Evolutionary conservation across 2,329 filamentous ascomycete species (phyloP).

Genomic region (Colletotrichum sp.): DNA sequence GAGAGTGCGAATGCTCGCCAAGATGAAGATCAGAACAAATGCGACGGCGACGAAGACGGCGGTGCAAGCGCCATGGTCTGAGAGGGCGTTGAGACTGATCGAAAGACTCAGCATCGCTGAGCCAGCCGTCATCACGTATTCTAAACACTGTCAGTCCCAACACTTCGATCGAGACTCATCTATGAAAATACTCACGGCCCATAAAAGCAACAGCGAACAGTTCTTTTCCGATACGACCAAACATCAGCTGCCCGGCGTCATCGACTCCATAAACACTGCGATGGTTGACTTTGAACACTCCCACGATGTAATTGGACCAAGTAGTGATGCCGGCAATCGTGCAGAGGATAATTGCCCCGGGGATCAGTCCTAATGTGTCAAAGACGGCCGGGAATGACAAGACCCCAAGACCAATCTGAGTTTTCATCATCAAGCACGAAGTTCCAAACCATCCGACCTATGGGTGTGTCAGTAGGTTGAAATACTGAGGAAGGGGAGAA

Average conservation of each 20-base stretch:
- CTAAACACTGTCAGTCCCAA: neutral
- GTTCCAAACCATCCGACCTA: constrained; percentile 48
- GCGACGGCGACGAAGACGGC: constrained; percentile 43
- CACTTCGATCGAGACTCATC: neutral
- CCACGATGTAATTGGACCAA: constrained; percentile 53
- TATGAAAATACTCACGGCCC: constrained; percentile 30
- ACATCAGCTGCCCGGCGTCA: constrained; percentile 53
- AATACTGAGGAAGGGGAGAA: neutral
- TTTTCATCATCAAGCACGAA: constrained; percentile 49
- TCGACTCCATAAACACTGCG: constrained; percentile 56
- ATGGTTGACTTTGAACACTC: constrained; percentile 53
- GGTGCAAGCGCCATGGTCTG: constrained; percentile 41
- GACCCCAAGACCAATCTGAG: constrained; percentile 48
- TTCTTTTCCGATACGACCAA: constrained; percentile 49
- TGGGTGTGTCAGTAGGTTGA: neutral
- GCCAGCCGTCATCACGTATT: constrained; percentile 32
- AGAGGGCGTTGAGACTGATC: constrained; percentile 44
- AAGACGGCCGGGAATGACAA: constrained; percentile 51
- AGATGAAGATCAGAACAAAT: constrained; percentile 28
- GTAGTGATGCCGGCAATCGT: constrained; percentile 45
- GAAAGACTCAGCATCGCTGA: constrained; percentile 45
- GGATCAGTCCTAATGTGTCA: constrained; percentile 49
- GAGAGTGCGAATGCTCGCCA: constrained; percentile 36
- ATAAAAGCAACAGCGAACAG: constrained; percentile 38
- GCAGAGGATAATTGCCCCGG: constrained; percentile 48